A percentile compares a stretch with the other conserved stretches of the same genome.
These are phyloP conservation scores for Paxillus rubicundulus DNA, from an alignment of 768 basidiomycete genomes.

Conservation along the genomic window DNA sequence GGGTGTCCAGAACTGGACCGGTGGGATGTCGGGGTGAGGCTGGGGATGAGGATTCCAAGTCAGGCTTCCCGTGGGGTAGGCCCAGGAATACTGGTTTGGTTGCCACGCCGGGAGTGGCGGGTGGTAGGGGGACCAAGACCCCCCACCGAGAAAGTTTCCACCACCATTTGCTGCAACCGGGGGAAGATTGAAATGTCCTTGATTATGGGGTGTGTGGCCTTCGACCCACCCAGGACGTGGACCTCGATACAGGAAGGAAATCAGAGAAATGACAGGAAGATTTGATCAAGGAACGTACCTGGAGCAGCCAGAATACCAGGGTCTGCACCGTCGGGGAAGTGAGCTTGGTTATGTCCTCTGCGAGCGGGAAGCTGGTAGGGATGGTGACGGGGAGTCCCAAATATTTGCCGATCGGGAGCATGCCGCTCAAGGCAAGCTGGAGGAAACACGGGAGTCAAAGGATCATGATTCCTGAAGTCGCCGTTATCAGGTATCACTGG, in stretches of 20 bases:
- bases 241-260: background rate
- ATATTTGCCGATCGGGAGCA: conserved; percentile 7
- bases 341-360: conserved; percentile 10
- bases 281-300: conserved; percentile 10
- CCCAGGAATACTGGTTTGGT: conserved; percentile 25
- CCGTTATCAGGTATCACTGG: conserved; percentile 6
- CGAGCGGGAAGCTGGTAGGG: background rate
- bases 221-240: background rate
- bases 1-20: background rate
- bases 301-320: conserved; percentile 15
- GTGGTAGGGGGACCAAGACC: background rate
- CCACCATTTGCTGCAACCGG: background rate
- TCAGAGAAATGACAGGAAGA: conserved; percentile 3
- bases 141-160: conserved; percentile 1
- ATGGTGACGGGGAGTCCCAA: conserved; percentile 10
- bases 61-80: conserved; percentile 22
- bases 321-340: conserved; percentile 19
- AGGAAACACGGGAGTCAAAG: conserved; percentile 22
- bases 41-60: conserved; percentile 28
- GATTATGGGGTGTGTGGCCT: background rate
- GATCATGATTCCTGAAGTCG: conserved; percentile 13
- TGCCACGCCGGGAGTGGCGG: conserved; percentile 12
- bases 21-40: conserved; percentile 3
- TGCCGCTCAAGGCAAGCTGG: background rate
- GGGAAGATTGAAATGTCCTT: background rate